Conservation (phyloP, 2,329 filamentous ascomycete species). For the Trichoderma sp. region DNA sequence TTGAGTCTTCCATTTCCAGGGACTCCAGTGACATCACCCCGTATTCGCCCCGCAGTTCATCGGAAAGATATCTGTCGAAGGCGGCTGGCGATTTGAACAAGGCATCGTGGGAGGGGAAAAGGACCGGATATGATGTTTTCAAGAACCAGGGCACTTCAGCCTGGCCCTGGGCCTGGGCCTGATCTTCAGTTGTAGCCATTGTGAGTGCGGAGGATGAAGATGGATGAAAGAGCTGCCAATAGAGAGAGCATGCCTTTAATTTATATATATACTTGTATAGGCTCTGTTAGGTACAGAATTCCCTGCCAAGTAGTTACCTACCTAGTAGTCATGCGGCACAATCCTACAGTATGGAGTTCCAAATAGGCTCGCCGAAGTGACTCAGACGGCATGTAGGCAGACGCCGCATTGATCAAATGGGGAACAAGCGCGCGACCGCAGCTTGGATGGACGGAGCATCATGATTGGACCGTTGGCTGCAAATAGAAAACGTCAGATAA, state of each 20-base stretch:
- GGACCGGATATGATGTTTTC: slow-evolving; percentile 37
- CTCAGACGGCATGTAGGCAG: slow-evolving; percentile 8
- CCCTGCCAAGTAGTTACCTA: neutral
- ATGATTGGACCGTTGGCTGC: neutral
- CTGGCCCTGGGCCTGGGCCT: neutral
- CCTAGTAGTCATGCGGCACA: neutral
- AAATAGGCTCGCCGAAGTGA: neutral
- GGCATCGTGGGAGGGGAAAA: slow-evolving; percentile 37
- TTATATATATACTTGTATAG: neutral
- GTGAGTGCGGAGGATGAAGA: neutral
- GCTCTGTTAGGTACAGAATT: neutral
- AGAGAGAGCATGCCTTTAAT: neutral
- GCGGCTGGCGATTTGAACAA: slow-evolving; percentile 32
- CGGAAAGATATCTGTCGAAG: slow-evolving; percentile 33
- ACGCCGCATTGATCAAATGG: neutral
- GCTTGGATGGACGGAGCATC: neutral
- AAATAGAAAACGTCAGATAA: neutral
- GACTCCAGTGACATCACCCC: slow-evolving; percentile 2
- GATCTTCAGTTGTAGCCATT: neutral
- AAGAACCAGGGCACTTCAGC: slow-evolving; percentile 39
- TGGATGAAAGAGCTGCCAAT: neutral
- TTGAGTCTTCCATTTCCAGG: slow-evolving; percentile 32
- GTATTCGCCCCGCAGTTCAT: slow-evolving; percentile 26
- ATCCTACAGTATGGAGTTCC: neutral
- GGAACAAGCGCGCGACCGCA: neutral